Evolutionary conservation across 169 alveolate species (phyloP).

Genomic region (Cryptosporidium felis): DNA sequence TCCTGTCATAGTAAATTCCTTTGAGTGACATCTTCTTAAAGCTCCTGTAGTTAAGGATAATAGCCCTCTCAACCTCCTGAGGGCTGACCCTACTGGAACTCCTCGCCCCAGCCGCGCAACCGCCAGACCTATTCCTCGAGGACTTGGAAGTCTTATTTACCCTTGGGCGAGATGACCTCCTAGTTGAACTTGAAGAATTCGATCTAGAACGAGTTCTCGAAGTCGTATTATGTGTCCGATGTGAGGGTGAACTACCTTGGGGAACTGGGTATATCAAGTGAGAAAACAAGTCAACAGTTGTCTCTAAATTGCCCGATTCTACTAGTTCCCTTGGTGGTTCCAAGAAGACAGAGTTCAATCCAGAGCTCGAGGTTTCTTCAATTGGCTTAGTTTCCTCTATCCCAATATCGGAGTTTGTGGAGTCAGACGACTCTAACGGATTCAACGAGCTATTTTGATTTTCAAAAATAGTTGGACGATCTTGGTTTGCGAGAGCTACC

Average conservation of each 20-base stretch:
- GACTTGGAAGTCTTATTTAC: neutral
- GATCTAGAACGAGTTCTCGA: too few species aligned
- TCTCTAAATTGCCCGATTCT: too few species aligned
- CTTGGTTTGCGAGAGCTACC: constrained; percentile 11
- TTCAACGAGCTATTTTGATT: neutral
- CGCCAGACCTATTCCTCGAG: neutral
- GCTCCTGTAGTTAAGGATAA: neutral
- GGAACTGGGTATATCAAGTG: too few species aligned
- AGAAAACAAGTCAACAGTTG: too few species aligned
- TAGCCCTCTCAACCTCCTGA: neutral
- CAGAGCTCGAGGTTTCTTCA: neutral
- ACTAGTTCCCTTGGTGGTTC: neutral
- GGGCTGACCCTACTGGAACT: neutral
- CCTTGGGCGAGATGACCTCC: too few species aligned
- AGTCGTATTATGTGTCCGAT: too few species aligned
- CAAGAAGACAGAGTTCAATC: neutral
- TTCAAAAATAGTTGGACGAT: neutral
- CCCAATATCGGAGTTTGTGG: neutral
- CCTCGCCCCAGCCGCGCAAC: neutral
- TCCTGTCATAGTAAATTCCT: constrained; percentile 62
- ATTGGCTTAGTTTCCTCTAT: neutral
- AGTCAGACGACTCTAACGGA: neutral
- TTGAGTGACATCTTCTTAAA: constrained; percentile 16
- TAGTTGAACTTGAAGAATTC: too few species aligned
- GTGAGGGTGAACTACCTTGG: too few species aligned